Evolutionary conservation across 176 grass and related monocot species (phyloP).

Genomic region (Musa troglodytarum): DNA sequence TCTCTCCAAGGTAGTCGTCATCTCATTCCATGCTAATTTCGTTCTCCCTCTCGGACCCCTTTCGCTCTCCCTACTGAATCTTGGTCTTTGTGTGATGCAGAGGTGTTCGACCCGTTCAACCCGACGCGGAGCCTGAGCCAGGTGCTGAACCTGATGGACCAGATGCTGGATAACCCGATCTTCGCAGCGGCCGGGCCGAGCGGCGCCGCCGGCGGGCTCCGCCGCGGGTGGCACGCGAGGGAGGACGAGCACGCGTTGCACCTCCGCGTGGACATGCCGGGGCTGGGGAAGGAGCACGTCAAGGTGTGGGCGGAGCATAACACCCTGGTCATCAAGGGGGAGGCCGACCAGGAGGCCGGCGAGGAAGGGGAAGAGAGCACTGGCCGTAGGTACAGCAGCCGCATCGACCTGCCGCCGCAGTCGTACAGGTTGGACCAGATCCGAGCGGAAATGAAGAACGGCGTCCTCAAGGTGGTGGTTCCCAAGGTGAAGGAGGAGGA

Average conservation of each 20-base stretch:
- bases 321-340: constrained; percentile 37
- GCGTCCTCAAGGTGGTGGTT: constrained; percentile 64
- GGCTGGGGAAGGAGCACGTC: constrained; percentile 65
- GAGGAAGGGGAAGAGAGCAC: constrained; percentile 7
- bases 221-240: constrained; percentile 51
- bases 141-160: constrained; percentile 64
- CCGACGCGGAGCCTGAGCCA: constrained; percentile 49
- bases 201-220: not conserved
- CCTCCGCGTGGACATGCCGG: constrained; percentile 75
- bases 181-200: constrained; percentile 1
- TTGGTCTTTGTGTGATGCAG: constrained; percentile 6
- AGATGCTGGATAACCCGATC: constrained; percentile 28
- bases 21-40: constrained; percentile 10
- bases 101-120: constrained; percentile 60
- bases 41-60: not conserved
- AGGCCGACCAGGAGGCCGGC: constrained; percentile 28
- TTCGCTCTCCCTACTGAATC: not conserved
- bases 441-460: constrained; percentile 91
- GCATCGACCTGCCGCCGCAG: constrained; percentile 50
- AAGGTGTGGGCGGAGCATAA: constrained; percentile 39
- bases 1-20: constrained; percentile 38
- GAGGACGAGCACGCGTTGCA: constrained; percentile 59
- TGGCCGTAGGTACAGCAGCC: constrained; percentile 36
- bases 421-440: constrained; percentile 72
- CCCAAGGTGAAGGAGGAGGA: constrained; percentile 58